phyloP scores from a whole-genome alignment of 805 yeast genomes.

The Metschnikowia baotianmanensis region DNA sequence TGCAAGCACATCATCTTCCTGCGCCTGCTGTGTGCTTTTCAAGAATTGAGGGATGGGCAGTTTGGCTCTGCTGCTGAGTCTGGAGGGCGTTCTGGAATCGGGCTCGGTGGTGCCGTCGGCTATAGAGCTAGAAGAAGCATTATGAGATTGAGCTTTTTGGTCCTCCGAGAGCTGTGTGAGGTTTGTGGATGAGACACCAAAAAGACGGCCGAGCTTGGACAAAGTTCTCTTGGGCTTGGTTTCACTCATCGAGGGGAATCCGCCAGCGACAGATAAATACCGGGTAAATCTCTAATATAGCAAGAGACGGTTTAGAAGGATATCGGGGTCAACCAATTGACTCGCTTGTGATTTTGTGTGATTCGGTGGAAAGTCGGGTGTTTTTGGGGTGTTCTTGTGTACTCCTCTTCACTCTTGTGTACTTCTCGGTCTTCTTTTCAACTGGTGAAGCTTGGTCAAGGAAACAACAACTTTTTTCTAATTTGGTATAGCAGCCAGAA shows the following conservation, averaged over 20 bases:
- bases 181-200: conserved; percentile 25
- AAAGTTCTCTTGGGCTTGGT: conserved; percentile 23
- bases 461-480: background rate
- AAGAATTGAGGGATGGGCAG: conserved; percentile 9
- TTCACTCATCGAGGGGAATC: conserved; percentile 20
- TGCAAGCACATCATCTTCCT: conserved; percentile 19
- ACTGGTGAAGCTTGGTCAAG: background rate
- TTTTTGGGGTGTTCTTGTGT: no score
- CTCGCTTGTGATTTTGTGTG: no score
- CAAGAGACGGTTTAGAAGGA: background rate
- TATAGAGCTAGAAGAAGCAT: conserved; percentile 5
- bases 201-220: conserved; percentile 25
- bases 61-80: conserved; percentile 8
- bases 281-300: background rate
- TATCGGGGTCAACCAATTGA: no score
- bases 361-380: no score
- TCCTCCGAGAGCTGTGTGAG: conserved; percentile 12
- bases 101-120: conserved; percentile 2
- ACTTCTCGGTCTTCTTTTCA: no score
- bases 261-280: background rate
- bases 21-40: background rate
- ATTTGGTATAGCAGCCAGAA: background rate
- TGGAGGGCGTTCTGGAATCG: conserved; percentile 7
- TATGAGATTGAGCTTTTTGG: conserved; percentile 4
- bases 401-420: no score